phyloP scores from a whole-genome alignment of 345 rosid genomes.

The Capsella bursapastoris region DNA sequence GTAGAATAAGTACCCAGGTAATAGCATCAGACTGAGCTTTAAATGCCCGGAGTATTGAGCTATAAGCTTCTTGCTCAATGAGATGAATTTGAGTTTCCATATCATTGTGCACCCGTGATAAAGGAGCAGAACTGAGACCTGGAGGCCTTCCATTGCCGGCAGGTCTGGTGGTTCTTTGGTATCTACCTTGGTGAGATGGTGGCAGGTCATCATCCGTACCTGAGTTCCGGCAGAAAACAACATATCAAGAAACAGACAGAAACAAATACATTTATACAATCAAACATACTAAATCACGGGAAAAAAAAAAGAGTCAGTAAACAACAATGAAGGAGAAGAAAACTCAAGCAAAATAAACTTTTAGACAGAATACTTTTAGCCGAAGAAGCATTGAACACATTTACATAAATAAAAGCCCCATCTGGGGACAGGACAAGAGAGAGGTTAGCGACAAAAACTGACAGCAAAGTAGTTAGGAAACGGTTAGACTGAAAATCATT shows the following conservation, averaged over 20 bases:
- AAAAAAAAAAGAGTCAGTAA: not conserved
- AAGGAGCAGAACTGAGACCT: constrained; percentile 58
- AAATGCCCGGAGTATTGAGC: constrained; percentile 88
- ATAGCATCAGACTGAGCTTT: constrained; percentile 98
- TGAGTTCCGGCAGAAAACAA: constrained; percentile 46
- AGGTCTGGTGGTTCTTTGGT: constrained; percentile 70
- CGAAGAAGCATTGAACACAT: not conserved
- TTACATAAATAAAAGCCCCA: constrained; percentile 6
- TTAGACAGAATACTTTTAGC: not conserved
- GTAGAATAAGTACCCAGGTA: constrained; percentile 73
- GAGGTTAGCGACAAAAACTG: not conserved
- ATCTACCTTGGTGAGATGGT: constrained; percentile 90
- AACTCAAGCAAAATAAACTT: not conserved
- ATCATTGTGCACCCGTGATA: constrained; percentile 73
- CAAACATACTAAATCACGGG: constrained; percentile 5
- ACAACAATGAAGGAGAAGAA: not conserved
- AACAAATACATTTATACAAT: constrained; percentile 12
- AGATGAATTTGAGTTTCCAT: constrained; percentile 93
- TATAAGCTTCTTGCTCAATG: constrained; percentile 93
- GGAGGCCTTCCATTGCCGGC: constrained; percentile 90
- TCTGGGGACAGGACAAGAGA: not conserved
- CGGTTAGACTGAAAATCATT: not conserved
- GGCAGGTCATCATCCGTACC: constrained; percentile 99
- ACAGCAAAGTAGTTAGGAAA: not conserved
- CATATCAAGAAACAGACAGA: constrained; percentile 17